These are phyloP conservation scores for Microthlaspi erraticum DNA, from an alignment of 345 rosid genomes.

Conservation along the genomic window DNA sequence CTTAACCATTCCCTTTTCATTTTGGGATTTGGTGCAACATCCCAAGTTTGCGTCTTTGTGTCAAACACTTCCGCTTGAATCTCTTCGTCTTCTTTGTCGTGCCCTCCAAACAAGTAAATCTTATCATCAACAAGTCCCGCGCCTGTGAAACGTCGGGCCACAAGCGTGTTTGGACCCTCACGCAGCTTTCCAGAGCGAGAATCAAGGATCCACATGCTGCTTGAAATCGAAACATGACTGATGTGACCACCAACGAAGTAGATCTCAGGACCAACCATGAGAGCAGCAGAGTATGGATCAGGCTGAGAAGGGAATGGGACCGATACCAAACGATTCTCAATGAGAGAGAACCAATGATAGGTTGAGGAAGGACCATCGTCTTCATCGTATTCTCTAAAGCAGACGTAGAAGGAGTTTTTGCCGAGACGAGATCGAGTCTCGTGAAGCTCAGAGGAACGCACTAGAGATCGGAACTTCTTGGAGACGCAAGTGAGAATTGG, in stretches of 20 bases:
- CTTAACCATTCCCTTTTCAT: neutral
- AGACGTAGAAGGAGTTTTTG: constrained; percentile 56
- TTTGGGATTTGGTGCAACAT: constrained; percentile 42
- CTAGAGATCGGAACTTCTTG: constrained; percentile 49
- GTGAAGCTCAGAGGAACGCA: constrained; percentile 56
- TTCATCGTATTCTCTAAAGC: constrained; percentile 34
- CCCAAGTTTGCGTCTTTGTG: constrained; percentile 49
- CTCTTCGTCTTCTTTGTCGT: constrained; percentile 21
- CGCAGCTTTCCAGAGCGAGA: constrained; percentile 61
- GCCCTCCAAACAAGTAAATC: constrained; percentile 51
- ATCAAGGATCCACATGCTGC: constrained; percentile 67
- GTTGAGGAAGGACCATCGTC: neutral
- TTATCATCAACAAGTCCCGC: neutral
- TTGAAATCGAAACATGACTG: constrained; percentile 48
- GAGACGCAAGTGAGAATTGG: constrained; percentile 69
- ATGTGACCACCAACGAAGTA: constrained; percentile 63
- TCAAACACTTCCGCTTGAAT: constrained; percentile 67
- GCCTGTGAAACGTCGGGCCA: neutral
- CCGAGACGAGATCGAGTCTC: constrained; percentile 53
- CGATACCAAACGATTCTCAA: neutral
- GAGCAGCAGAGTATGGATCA: neutral
- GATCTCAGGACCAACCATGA: constrained; percentile 46
- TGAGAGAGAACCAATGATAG: constrained; percentile 7
- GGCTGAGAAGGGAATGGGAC: neutral
- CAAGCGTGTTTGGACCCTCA: neutral